Percentiles rank a stretch among this genome's conserved stretches.
These are phyloP conservation scores for Pseudonitzschia multiseries DNA, from an alignment of 108 stramenopile genomes.

Conservation along the genomic window DNA sequence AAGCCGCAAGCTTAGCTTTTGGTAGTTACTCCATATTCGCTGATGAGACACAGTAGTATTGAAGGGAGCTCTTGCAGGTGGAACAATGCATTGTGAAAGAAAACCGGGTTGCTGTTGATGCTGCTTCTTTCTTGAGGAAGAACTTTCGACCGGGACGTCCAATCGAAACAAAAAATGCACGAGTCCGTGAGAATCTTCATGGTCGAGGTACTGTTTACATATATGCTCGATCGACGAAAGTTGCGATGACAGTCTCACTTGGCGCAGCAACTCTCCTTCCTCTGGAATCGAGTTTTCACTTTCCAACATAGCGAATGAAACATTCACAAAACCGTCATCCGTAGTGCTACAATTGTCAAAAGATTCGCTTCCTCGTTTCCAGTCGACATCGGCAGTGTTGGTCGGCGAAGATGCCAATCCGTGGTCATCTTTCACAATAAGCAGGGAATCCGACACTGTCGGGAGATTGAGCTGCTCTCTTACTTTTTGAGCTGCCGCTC, in stretches of 20 bases:
- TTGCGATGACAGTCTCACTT: not conserved
- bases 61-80: conserved; percentile 51
- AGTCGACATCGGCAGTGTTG: conserved; percentile 22
- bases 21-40: conserved; percentile 63
- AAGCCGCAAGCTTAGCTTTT: conserved; percentile 65
- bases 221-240: conserved; percentile 25
- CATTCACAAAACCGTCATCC: conserved; percentile 45
- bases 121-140: not conserved
- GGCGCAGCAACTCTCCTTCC: not conserved
- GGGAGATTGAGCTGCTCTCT: conserved; percentile 47
- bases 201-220: conserved; percentile 19
- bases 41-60: conserved; percentile 36
- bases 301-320: not conserved
- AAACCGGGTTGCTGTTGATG: conserved; percentile 4
- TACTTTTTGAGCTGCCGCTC: conserved; percentile 39
- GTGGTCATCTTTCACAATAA: conserved; percentile 22
- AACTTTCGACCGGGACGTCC: conserved; percentile 28
- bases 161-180: conserved; percentile 44
- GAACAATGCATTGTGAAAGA: conserved; percentile 66
- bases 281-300: not conserved
- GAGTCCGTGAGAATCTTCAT: conserved; percentile 28
- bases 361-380: conserved; percentile 36
- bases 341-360: conserved; percentile 27
- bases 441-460: conserved; percentile 31
- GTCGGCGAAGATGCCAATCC: conserved; percentile 13